Percentiles rank a stretch among this genome's conserved stretches.
phyloP scores from a whole-genome alignment of 192 early-diverging fungal species.

The Gigaspora rosea region DNA sequence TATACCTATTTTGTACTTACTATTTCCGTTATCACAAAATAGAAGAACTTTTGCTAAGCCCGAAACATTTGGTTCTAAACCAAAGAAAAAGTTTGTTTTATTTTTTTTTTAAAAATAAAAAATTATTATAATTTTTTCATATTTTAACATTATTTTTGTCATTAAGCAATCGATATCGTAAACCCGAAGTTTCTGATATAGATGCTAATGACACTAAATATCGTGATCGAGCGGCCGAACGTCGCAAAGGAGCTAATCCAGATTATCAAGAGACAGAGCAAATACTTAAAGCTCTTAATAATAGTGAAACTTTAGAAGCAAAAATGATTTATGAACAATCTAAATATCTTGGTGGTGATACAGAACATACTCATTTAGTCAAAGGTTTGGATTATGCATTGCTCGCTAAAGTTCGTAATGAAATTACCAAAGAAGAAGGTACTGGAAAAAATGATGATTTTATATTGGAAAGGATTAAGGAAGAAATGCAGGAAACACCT shows the following conservation, averaged over 20 bases:
- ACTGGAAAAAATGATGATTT: constrained; percentile 43
- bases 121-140: neutral
- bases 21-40: neutral
- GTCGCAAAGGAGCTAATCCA: constrained; percentile 69
- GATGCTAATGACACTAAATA: constrained; percentile 51
- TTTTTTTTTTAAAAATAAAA: neutral
- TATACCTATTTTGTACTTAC: neutral
- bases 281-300: constrained; percentile 50
- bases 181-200: constrained; percentile 36
- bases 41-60: neutral
- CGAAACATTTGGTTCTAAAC: constrained; percentile 7
- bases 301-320: constrained; percentile 43
- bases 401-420: constrained; percentile 70
- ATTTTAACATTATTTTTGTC: neutral
- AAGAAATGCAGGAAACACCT: constrained; percentile 45
- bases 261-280: constrained; percentile 67
- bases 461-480: constrained; percentile 42
- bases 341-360: constrained; percentile 88
- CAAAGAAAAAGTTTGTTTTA: constrained; percentile 23
- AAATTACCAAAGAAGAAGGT: constrained; percentile 44
- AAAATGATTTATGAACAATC: constrained; percentile 71
- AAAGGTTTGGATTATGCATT: constrained; percentile 90
- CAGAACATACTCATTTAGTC: constrained; percentile 86
- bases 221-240: constrained; percentile 91
- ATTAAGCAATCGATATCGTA: constrained; percentile 25